Evolutionary conservation across 805 yeast species (phyloP).

Genomic region (Komagataella pastoris): DNA sequence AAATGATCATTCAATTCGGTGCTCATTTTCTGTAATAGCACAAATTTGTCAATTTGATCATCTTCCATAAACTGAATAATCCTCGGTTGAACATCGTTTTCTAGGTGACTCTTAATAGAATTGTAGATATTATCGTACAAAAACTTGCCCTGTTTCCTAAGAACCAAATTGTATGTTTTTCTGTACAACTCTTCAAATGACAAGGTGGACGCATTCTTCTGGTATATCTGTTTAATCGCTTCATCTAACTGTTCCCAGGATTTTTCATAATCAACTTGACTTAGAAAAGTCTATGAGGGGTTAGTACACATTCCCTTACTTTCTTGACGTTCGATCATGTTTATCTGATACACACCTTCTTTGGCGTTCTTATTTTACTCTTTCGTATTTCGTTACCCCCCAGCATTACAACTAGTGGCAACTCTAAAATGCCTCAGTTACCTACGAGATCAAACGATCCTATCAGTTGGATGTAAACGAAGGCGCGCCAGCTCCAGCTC

Average conservation of each 20-base stretch:
- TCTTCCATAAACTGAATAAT: slow-evolving; percentile 5
- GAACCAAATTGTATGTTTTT: slow-evolving; percentile 63
- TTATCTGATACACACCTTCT: slow-evolving; percentile 17
- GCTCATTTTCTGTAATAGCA: slow-evolving; percentile 19
- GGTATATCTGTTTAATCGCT: slow-evolving; percentile 63
- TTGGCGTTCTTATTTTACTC: slow-evolving; percentile 57
- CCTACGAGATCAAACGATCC: not conserved
- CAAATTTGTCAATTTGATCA: slow-evolving; percentile 8
- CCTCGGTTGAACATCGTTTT: slow-evolving; percentile 11
- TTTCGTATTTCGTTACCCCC: slow-evolving; percentile 23
- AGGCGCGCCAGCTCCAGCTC: not conserved
- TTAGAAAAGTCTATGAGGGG: not conserved
- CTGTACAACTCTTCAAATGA: slow-evolving; percentile 78
- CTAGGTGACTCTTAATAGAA: slow-evolving; percentile 34
- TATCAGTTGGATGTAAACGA: not conserved
- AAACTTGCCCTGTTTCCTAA: slow-evolving; percentile 52
- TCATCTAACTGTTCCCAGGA: slow-evolving; percentile 52
- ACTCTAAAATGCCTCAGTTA: not conserved
- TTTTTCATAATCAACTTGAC: slow-evolving; percentile 40
- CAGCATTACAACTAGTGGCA: not conserved
- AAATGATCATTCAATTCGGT: slow-evolving; percentile 61
- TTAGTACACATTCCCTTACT: slow-evolving; percentile 1
- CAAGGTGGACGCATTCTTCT: slow-evolving; percentile 55
- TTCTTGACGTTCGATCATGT: slow-evolving; percentile 8
- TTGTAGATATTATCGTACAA: slow-evolving; percentile 48